phyloP scores from a whole-genome alignment of 768 basidiomycete species.

The Hygrocybe punicea region DNA sequence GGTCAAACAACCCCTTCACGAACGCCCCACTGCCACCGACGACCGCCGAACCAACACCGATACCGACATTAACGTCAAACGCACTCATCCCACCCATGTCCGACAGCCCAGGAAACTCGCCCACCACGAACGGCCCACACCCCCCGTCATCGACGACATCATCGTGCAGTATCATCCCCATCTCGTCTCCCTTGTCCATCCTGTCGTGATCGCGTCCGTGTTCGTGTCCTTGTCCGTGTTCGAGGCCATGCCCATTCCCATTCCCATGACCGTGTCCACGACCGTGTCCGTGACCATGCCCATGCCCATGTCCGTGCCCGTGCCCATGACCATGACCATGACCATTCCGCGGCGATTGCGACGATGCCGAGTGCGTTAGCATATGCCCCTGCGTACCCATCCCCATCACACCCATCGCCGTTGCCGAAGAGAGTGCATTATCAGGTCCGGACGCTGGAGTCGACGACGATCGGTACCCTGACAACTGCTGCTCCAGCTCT shows the following conservation, averaged over 20 bases:
- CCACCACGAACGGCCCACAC: constrained; percentile 1
- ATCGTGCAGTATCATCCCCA: constrained; percentile 14
- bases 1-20: constrained; percentile 20
- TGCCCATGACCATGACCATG: constrained; percentile 6
- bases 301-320: not conserved
- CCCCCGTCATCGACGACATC: constrained; percentile 2
- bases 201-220: constrained; percentile 12
- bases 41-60: too few relatives aligned
- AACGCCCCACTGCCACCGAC: constrained; percentile 5
- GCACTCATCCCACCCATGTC: not conserved
- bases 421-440: too few relatives aligned
- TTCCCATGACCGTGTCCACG: constrained; percentile 10
- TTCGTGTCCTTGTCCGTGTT: constrained; percentile 6
- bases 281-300: constrained; percentile 8
- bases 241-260: not conserved
- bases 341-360: constrained; percentile 8
- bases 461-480: constrained; percentile 37
- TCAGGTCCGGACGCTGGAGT: constrained; percentile 17
- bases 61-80: too few relatives aligned
- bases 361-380: not conserved
- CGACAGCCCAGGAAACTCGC: not conserved
- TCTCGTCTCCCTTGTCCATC: constrained; percentile 1
- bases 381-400: too few relatives aligned
- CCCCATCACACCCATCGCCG: too few relatives aligned
- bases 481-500: constrained; percentile 73